phyloP scores from a whole-genome alignment of 192 early-diverging fungal species.

The Backusella parvicylindrica region DNA sequence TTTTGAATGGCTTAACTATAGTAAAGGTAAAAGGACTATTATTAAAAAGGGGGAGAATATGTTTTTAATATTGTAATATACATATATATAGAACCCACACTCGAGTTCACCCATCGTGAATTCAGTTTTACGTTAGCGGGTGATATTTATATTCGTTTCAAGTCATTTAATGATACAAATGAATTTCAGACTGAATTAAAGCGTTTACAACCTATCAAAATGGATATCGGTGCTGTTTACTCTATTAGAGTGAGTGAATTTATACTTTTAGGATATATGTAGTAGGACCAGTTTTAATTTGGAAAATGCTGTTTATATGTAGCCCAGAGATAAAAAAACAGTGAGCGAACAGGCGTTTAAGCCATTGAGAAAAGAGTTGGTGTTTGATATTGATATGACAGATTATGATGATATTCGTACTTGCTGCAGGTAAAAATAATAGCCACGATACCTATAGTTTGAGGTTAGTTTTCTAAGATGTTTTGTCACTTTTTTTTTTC shows the following conservation, averaged over 20 bases:
- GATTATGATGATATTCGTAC: slow-evolving; percentile 98
- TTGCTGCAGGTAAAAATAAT: slow-evolving; percentile 68
- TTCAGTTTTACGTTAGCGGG: slow-evolving; percentile 83
- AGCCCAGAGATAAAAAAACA: slow-evolving; percentile 84
- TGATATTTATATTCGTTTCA: slow-evolving; percentile 87
- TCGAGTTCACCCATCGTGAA: slow-evolving; percentile 83
- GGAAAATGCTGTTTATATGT: background rate
- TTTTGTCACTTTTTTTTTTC: background rate
- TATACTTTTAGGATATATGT: background rate
- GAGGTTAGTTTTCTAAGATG: background rate
- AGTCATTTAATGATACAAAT: slow-evolving; percentile 70
- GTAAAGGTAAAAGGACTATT: slow-evolving; percentile 40
- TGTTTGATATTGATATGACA: slow-evolving; percentile 99
- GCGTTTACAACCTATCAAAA: slow-evolving; percentile 81
- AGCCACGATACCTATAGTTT: too few relatives aligned
- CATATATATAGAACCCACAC: slow-evolving; percentile 48
- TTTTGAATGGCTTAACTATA: slow-evolving; percentile 86
- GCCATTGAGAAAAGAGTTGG: slow-evolving; percentile 84
- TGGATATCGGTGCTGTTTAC: slow-evolving; percentile 97
- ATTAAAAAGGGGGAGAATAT: background rate
- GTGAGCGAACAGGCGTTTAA: slow-evolving; percentile 67
- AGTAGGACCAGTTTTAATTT: background rate
- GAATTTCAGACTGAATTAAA: slow-evolving; percentile 76
- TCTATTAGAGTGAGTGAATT: slow-evolving; percentile 53
- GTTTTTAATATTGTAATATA: background rate